Evolutionary conservation across 495 filamentous ascomycete genomes (phyloP), one percentile per base, ranked within the genome.

Genomic region (Penicillium crystallinum): DNA sequence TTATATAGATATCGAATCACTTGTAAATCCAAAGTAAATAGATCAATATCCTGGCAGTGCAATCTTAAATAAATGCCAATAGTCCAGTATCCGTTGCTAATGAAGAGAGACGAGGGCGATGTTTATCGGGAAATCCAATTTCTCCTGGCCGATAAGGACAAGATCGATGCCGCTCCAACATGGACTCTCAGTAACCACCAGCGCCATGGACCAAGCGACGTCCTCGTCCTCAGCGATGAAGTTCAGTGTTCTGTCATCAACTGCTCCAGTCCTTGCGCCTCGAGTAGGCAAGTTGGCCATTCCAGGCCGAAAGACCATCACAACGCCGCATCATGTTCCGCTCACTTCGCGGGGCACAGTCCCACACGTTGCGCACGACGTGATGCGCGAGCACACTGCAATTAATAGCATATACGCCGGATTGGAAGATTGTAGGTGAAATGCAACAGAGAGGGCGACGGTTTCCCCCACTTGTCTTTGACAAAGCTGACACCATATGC

Each of bases 341-440:
- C 69, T 84, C 56, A 87, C 87, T 2, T 96, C 95, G 35, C 80
- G 93, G 52, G 93, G 93, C 10, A 79, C 76, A 2, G 72, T 97
- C 25, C 89, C 93, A 19, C 93, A 98, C 71, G 69, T 98, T 46
- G 83, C 91, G 14, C 92, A 90, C 47, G 93, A 98, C 74, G 85
- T 87, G 56, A 70, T 92, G 55, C 67, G 69, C 22, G 81, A 83
- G 31, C 78, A 87, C 55, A 82, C 84, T 6, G 61, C 79, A 6
- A 74, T 91, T 36, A 70, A 68, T 17, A 88, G 87, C 41, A 73
- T 90, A 21, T 95, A 92, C 67, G 74, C 90, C 50, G 89, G 87
- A 11, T 68, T 97, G 11, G 93, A 98, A 78, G 95, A 98, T 68
- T 98, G 93, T 97, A 73, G 73, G 86, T 79, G 23, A 39, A 25